These are phyloP conservation scores for Neurospora sp. DNA, from an alignment of 495 filamentous ascomycete species.

Conservation along the genomic window DNA sequence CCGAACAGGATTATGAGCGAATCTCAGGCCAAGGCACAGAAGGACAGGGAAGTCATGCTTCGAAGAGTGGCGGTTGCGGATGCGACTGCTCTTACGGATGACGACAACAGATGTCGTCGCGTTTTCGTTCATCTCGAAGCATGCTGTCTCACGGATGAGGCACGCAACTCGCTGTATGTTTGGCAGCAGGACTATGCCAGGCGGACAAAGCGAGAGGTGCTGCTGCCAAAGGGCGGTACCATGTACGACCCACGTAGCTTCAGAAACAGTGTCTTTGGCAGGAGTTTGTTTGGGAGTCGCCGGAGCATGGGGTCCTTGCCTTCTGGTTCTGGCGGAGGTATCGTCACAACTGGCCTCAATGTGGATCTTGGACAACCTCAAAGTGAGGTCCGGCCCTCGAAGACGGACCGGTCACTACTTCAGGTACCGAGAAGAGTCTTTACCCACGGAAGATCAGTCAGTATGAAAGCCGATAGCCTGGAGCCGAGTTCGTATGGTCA, in stretches of 20 bases:
- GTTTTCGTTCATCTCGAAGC: conserved; percentile 39
- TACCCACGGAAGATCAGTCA: neutral
- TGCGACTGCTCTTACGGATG: conserved; percentile 20
- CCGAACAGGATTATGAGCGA: neutral
- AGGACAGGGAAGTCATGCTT: neutral
- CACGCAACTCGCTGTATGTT: conserved; percentile 33
- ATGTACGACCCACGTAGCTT: conserved; percentile 12
- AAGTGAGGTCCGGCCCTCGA: neutral
- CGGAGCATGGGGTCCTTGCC: neutral
- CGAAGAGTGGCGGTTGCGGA: neutral
- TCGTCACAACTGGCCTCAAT: neutral
- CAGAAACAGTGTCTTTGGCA: neutral
- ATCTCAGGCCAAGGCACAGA: neutral
- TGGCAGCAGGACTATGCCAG: conserved; percentile 39
- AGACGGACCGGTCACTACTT: neutral
- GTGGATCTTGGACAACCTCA: neutral
- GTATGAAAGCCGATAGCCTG: neutral
- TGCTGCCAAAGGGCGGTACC: conserved; percentile 25
- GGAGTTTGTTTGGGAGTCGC: neutral
- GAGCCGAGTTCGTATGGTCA: neutral
- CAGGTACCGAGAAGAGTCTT: neutral
- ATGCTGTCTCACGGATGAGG: conserved; percentile 39
- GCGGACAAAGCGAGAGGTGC: conserved; percentile 4
- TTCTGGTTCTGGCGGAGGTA: neutral
- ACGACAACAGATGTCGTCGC: conserved; percentile 32